Conservation (phyloP, 192 early-diverging fungal species). For the Coemansia furcata region DNA sequence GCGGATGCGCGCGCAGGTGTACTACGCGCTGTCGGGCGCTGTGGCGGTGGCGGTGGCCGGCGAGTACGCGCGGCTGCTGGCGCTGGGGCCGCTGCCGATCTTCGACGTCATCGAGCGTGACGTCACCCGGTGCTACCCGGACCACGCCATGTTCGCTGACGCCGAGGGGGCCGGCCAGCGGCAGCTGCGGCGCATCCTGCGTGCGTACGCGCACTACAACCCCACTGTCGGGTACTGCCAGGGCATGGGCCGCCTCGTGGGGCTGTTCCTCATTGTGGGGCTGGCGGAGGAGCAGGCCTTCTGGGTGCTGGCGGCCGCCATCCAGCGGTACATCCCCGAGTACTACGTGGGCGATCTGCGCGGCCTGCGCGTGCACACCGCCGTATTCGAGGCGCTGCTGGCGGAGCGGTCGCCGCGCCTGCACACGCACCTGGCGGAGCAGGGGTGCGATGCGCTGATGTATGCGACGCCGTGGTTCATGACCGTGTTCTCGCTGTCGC, state of each 20-base stretch:
- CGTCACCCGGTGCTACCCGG: slow-evolving; percentile 84
- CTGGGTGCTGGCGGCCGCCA: slow-evolving; percentile 79
- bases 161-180: slow-evolving; percentile 68
- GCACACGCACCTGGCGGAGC: slow-evolving; percentile 64
- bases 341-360: slow-evolving; percentile 73
- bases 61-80: slow-evolving; percentile 35
- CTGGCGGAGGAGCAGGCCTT: slow-evolving; percentile 84
- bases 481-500: slow-evolving; percentile 80
- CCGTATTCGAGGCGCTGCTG: slow-evolving; percentile 76
- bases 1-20: slow-evolving; percentile 31
- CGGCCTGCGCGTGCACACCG: slow-evolving; percentile 77
- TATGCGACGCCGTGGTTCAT: slow-evolving; percentile 95
- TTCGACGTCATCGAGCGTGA: slow-evolving; percentile 92
- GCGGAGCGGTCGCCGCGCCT: slow-evolving; percentile 65
- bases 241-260: slow-evolving; percentile 92
- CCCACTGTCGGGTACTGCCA: slow-evolving; percentile 88
- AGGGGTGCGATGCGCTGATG: slow-evolving; percentile 83
- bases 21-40: slow-evolving; percentile 44
- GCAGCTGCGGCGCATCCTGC: slow-evolving; percentile 74
- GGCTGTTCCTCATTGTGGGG: slow-evolving; percentile 83
- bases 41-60: not conserved
- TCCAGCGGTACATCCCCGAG: slow-evolving; percentile 68
- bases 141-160: slow-evolving; percentile 78
- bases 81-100: slow-evolving; percentile 49
- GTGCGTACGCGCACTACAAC: slow-evolving; percentile 88